Percentiles rank a stretch among this genome's conserved stretches.
phyloP scores from a whole-genome alignment of 495 filamentous ascomycete genomes.

The Mytilinidion resinicola region DNA sequence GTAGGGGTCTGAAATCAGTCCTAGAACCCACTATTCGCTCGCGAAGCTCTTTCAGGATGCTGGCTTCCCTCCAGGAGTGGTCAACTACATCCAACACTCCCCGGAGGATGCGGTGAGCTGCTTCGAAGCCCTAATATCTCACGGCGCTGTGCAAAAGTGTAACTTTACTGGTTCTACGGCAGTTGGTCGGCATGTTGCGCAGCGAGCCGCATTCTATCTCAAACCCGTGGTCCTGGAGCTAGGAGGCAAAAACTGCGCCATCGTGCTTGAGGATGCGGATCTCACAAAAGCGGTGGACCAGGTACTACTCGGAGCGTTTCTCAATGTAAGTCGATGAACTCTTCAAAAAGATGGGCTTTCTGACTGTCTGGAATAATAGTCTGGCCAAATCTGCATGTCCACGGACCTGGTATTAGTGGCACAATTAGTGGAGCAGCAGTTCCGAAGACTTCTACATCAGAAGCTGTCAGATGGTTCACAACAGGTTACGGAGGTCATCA shows the following conservation, averaged over 20 bases:
- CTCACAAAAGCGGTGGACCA: conserved; percentile 27
- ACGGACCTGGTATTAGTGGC: conserved; percentile 36
- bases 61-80: conserved; percentile 27
- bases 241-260: conserved; percentile 32
- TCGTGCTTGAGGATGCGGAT: conserved; percentile 35
- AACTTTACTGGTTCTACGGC: conserved; percentile 33
- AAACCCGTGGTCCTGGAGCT: conserved; percentile 36
- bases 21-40: conserved; percentile 28
- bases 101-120: conserved; percentile 28
- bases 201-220: conserved; percentile 30
- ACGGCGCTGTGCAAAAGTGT: conserved; percentile 31
- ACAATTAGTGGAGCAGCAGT: conserved; percentile 11
- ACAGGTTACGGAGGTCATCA: conserved; percentile 26
- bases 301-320: conserved; percentile 30
- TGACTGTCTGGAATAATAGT: no score
- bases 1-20: conserved; percentile 9
- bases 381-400: conserved; percentile 36
- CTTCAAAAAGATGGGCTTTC: no score
- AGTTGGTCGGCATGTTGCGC: conserved; percentile 31
- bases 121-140: conserved; percentile 29
- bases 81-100: conserved; percentile 27
- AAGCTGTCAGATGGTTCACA: conserved; percentile 33
- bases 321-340: conserved; percentile 18
- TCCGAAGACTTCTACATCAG: conserved; percentile 18
- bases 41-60: conserved; percentile 28